These are phyloP conservation scores for Cutaneotrichosporon cyanovorans DNA, from an alignment of 1,284 basidiomycete genomes.

Conservation along the genomic window DNA sequence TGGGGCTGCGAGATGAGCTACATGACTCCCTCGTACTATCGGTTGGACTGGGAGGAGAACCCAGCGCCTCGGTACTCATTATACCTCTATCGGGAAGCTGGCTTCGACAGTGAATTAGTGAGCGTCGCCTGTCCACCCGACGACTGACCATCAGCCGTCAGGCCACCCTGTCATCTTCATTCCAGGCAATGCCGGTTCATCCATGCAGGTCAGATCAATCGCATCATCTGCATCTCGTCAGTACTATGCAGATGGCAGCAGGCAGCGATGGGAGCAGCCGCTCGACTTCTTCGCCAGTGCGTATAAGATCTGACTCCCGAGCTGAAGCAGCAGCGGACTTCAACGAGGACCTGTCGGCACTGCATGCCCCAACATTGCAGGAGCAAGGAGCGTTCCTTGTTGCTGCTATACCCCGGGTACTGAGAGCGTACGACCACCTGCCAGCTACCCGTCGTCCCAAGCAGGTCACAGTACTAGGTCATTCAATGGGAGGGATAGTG, in stretches of 20 bases:
- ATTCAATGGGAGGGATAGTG: slow-evolving; percentile 98
- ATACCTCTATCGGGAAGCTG: slow-evolving; percentile 85
- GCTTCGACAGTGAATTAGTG: slow-evolving; percentile 66
- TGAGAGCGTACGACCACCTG: slow-evolving; percentile 57
- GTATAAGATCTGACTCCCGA: slow-evolving; percentile 17
- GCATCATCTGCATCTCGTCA: slow-evolving; percentile 81
- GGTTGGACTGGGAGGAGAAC: slow-evolving; percentile 52
- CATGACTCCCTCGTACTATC: slow-evolving; percentile 81
- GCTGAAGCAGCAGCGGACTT: slow-evolving; percentile 65
- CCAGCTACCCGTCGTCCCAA: slow-evolving; percentile 34
- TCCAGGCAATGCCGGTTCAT: slow-evolving; percentile 94
- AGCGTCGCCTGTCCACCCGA: slow-evolving; percentile 13
- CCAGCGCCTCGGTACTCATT: slow-evolving; percentile 65
- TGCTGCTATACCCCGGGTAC: slow-evolving; percentile 66
- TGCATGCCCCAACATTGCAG: slow-evolving; percentile 81
- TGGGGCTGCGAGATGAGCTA: slow-evolving; percentile 84
- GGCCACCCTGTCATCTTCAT: slow-evolving; percentile 86
- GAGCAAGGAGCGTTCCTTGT: slow-evolving; percentile 74
- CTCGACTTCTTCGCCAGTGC: slow-evolving; percentile 77
- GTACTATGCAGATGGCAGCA: slow-evolving; percentile 51
- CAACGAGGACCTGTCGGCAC: slow-evolving; percentile 94
- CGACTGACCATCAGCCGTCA: slow-evolving; percentile 45
- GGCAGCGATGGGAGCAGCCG: slow-evolving; percentile 38
- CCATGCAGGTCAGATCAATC: slow-evolving; percentile 87
- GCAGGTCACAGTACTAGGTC: slow-evolving; percentile 69